phyloP scores from a whole-genome alignment of 2,329 filamentous ascomycete species.

The Claviceps quebecensis region DNA sequence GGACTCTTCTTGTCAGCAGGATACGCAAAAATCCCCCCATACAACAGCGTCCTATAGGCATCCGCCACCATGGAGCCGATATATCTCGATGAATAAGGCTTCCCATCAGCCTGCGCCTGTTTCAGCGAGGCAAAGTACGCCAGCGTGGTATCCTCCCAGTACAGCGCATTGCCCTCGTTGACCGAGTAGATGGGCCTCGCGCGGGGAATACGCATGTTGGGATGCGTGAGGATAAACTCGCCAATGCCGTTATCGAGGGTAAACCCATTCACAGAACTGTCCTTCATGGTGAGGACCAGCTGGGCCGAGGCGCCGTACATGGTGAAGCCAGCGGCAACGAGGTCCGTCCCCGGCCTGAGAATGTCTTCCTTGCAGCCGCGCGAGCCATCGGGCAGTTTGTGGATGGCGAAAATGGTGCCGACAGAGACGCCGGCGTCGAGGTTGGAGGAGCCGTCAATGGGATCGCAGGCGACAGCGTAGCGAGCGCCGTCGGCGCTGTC shows the following conservation, averaged over 20 bases:
- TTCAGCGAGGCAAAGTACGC: conserved; percentile 85
- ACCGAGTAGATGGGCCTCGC: conserved; percentile 84
- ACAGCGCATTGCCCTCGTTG: conserved; percentile 95
- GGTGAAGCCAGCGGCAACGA: conserved; percentile 93
- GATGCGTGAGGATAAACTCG: conserved; percentile 97
- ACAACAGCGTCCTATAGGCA: conserved; percentile 87
- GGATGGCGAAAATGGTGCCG: conserved; percentile 91
- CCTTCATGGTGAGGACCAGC: conserved; percentile 93
- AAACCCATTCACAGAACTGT: conserved; percentile 87
- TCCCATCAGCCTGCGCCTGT: conserved; percentile 55
- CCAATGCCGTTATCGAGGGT: conserved; percentile 92
- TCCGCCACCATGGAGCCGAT: conserved; percentile 98
- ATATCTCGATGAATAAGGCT: conserved; percentile 90
- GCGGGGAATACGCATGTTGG: conserved; percentile 77
- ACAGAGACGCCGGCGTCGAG: conserved; percentile 95
- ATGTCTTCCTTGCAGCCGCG: conserved; percentile 71
- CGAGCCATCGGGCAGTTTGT: conserved; percentile 70
- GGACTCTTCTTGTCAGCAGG: conserved; percentile 96
- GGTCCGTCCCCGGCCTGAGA: conserved; percentile 75
- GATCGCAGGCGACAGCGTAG: conserved; percentile 93
- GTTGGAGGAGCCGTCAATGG: conserved; percentile 96
- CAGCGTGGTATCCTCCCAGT: conserved; percentile 84
- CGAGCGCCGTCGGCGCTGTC: conserved; percentile 59
- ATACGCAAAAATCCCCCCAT: conserved; percentile 95
- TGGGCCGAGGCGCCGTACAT: conserved; percentile 98